Conservation (phyloP, 1,284 basidiomycete species). For the Cystobasidiaceae sp. region DNA sequence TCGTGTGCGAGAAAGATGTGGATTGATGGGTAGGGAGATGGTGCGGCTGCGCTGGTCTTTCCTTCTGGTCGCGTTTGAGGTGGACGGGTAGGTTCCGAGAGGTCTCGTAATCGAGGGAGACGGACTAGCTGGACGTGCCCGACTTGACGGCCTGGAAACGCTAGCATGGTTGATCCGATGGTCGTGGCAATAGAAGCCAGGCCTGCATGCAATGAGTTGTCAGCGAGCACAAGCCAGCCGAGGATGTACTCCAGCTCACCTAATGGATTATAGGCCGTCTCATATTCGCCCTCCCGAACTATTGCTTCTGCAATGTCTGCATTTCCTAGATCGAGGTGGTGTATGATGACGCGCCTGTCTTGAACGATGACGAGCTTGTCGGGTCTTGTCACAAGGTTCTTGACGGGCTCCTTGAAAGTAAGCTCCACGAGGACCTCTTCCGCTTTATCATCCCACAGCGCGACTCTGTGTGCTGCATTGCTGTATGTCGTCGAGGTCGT, state of each 20-base stretch:
- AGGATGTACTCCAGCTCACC: slow-evolving; percentile 54
- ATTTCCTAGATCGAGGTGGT: slow-evolving; percentile 58
- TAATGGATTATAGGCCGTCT: slow-evolving; percentile 79
- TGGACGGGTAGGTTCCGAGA: slow-evolving; percentile 51
- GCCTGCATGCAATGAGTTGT: too few species aligned
- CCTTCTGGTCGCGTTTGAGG: background rate
- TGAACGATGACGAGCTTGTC: slow-evolving; percentile 80
- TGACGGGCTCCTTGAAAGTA: slow-evolving; percentile 81
- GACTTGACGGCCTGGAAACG: slow-evolving; percentile 77
- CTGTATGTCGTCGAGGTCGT: slow-evolving; percentile 59
- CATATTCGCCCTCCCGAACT: slow-evolving; percentile 69
- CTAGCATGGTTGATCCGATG: slow-evolving; percentile 70
- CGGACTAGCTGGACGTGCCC: slow-evolving; percentile 88
- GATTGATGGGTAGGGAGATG: slow-evolving; percentile 37
- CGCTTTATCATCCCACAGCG: slow-evolving; percentile 77
- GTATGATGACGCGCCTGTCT: slow-evolving; percentile 69
- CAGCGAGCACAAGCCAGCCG: too few species aligned
- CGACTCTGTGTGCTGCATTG: slow-evolving; percentile 66
- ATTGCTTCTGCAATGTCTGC: slow-evolving; percentile 43
- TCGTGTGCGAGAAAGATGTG: slow-evolving; percentile 82
- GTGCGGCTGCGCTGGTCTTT: slow-evolving; percentile 1
- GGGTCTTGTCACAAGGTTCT: slow-evolving; percentile 70
- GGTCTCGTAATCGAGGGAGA: slow-evolving; percentile 56
- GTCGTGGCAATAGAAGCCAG: slow-evolving; percentile 74
- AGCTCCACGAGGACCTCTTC: slow-evolving; percentile 76